Conservation (phyloP, 176 grass and related monocot genomes). For the Panicum miliaceum region DNA sequence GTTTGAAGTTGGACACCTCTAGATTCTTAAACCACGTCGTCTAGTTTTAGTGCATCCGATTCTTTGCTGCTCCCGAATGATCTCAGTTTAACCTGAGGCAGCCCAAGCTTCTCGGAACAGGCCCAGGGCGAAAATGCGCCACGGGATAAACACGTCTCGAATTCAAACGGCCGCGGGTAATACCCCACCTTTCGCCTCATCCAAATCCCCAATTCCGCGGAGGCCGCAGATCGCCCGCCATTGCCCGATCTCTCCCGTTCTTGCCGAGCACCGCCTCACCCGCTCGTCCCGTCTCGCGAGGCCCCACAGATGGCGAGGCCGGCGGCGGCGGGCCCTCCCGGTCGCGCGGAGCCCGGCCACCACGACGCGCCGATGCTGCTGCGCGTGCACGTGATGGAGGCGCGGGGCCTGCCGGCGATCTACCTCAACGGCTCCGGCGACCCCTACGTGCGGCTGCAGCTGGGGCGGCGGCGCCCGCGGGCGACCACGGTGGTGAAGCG, state of each 20-base stretch:
- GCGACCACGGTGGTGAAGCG: slow-evolving; percentile 75
- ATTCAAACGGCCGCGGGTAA: slow-evolving; percentile 52
- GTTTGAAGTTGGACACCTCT: background rate
- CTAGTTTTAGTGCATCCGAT: background rate
- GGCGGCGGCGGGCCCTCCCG: background rate
- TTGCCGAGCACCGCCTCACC: background rate
- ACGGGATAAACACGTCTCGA: slow-evolving; percentile 30
- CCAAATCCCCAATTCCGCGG: slow-evolving; percentile 44
- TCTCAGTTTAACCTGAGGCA: background rate
- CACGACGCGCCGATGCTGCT: slow-evolving; percentile 71
- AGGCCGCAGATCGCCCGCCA: background rate
- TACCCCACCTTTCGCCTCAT: background rate
- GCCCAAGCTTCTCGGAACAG: slow-evolving; percentile 14
- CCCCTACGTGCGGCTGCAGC: slow-evolving; percentile 80
- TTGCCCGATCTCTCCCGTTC: slow-evolving; percentile 15
- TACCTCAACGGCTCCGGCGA: slow-evolving; percentile 71
- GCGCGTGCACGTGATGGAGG: slow-evolving; percentile 86
- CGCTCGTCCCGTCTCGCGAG: background rate
- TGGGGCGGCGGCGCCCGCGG: slow-evolving; percentile 61
- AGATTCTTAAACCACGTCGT: background rate
- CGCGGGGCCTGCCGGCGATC: slow-evolving; percentile 60
- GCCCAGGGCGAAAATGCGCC: slow-evolving; percentile 22
- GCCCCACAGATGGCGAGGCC: background rate
- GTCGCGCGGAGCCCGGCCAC: slow-evolving; percentile 21
- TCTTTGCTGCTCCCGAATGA: background rate